Evolutionary conservation across 148 eudicot species (phyloP).

Genomic region (Nepenthes gracilis): DNA sequence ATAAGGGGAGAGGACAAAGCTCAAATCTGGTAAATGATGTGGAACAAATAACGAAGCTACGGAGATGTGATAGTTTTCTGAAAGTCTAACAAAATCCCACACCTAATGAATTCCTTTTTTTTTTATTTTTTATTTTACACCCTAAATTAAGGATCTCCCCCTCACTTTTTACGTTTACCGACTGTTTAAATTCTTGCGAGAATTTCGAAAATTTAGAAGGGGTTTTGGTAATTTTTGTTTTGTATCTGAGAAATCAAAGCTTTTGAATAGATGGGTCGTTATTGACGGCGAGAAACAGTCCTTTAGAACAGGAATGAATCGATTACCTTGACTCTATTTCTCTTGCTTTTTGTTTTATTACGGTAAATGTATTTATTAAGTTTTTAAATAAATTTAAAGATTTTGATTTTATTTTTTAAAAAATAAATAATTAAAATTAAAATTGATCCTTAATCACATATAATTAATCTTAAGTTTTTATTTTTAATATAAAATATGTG

Average conservation of each 20-base stretch:
- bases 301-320: conserved; percentile 5
- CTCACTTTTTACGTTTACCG: neutral
- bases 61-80: conserved; percentile 40
- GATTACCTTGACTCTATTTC: neutral
- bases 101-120: conserved; percentile 29
- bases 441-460: too few relatives aligned
- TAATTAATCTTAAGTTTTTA: too few relatives aligned
- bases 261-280: neutral
- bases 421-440: too few relatives aligned
- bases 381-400: too few relatives aligned
- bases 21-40: conserved; percentile 35
- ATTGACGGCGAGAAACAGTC: conserved; percentile 18
- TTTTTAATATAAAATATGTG: too few relatives aligned
- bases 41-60: conserved; percentile 44
- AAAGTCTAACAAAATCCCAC: conserved; percentile 37
- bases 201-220: conserved; percentile 8
- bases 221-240: neutral
- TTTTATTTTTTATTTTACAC: neutral
- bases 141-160: neutral
- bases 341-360: too few relatives aligned
- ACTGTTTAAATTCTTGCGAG: neutral
- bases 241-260: neutral
- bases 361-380: too few relatives aligned
- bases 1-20: conserved; percentile 8
- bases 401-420: too few relatives aligned